Evolutionary conservation across 1,284 basidiomycete species (phyloP).

Genomic region (Volvariella surrecta): DNA sequence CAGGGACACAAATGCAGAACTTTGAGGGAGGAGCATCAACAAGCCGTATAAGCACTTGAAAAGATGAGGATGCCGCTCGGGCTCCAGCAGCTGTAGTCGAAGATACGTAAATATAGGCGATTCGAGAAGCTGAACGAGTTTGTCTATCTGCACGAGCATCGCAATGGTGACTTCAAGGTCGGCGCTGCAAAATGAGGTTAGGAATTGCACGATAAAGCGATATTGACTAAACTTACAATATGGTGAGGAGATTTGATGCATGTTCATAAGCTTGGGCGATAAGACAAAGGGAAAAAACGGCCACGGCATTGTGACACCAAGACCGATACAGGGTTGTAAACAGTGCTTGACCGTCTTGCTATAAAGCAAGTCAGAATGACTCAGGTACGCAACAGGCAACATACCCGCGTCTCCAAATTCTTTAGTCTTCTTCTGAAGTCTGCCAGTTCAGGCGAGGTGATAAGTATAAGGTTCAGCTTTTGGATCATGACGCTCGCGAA

Average conservation of each 20-base stretch:
- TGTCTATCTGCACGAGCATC: constrained; percentile 95
- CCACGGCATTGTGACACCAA: constrained; percentile 98
- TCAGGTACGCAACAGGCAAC: constrained; percentile 21
- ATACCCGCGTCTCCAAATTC: constrained; percentile 86
- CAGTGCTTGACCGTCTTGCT: constrained; percentile 90
- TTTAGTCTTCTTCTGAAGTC: constrained; percentile 93
- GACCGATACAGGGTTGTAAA: constrained; percentile 93
- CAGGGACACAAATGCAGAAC: constrained; percentile 91
- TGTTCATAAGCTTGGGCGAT: constrained; percentile 98
- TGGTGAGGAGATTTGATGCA: constrained; percentile 93
- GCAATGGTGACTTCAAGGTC: constrained; percentile 95
- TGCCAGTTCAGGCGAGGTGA: constrained; percentile 91
- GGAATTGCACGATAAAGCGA: constrained; percentile 2
- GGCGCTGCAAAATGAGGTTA: constrained; percentile 45
- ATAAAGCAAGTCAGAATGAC: constrained; percentile 1
- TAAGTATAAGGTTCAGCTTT: constrained; percentile 94
- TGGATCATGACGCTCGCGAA: constrained; percentile 97
- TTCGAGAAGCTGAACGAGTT: constrained; percentile 96
- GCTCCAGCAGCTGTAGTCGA: constrained; percentile 94
- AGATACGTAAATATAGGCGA: constrained; percentile 99
- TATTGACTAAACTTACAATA: constrained; percentile 60
- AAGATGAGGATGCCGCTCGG: constrained; percentile 91
- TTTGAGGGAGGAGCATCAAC: constrained; percentile 96
- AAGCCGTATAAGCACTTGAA: constrained; percentile 98
- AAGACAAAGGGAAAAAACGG: constrained; percentile 92